Conservation (phyloP, 2,329 filamentous ascomycete species). For the Karstenula rhodostoma region DNA sequence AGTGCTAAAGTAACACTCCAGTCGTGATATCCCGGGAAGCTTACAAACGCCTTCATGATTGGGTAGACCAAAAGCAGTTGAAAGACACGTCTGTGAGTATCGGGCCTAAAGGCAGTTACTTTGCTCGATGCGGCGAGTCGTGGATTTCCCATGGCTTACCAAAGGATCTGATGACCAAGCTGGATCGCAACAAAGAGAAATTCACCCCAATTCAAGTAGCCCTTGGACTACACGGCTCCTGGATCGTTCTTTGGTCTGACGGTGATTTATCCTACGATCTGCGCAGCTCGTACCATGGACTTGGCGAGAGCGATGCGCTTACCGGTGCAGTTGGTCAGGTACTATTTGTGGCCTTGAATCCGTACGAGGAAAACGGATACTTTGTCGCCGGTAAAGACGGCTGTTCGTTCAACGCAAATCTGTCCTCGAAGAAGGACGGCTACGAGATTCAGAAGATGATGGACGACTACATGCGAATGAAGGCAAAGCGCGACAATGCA, state of each 20-base stretch:
- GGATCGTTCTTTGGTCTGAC: slow-evolving; percentile 18
- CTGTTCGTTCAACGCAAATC: slow-evolving; percentile 1
- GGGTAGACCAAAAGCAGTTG: slow-evolving; percentile 23
- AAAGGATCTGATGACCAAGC: slow-evolving; percentile 9
- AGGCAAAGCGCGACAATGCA: slow-evolving; percentile 14
- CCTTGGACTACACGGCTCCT: slow-evolving; percentile 17
- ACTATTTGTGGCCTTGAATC: slow-evolving; percentile 16
- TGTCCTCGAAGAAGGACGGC: slow-evolving; percentile 2
- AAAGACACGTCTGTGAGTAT: slow-evolving; percentile 17
- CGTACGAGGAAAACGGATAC: slow-evolving; percentile 8
- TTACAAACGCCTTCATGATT: slow-evolving; percentile 13
- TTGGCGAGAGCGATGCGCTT: not conserved
- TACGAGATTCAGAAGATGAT: slow-evolving; percentile 14
- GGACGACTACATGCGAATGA: slow-evolving; percentile 13
- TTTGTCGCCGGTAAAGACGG: slow-evolving; percentile 11
- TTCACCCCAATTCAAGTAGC: slow-evolving; percentile 10
- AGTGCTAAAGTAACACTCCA: not conserved
- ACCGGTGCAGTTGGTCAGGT: not conserved
- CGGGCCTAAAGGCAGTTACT: slow-evolving; percentile 23
- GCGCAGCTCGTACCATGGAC: slow-evolving; percentile 9
- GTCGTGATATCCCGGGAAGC: slow-evolving; percentile 14
- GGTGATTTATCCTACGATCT: slow-evolving; percentile 14
- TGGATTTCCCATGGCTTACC: slow-evolving; percentile 16
- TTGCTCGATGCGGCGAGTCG: slow-evolving; percentile 15
- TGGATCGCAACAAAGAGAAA: slow-evolving; percentile 11